Base-by-base conservation (phyloP, 768 basidiomycete genomes). In the Naematelia aurantialba region DNA sequence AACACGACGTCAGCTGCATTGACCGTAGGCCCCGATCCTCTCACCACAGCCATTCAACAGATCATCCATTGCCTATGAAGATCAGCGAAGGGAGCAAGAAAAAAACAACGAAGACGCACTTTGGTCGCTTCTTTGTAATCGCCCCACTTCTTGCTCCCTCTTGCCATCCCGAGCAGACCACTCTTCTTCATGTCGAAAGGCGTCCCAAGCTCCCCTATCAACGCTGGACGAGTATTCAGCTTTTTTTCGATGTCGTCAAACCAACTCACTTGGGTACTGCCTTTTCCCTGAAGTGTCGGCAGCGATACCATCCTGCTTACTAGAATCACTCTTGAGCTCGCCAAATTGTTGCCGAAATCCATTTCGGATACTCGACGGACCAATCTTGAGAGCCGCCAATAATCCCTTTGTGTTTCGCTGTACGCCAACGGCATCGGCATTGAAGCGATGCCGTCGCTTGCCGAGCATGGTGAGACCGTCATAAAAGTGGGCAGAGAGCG, bases 381-480 rank as follows among this genome's bases (percentile, higher is more conserved):
- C 96, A 42, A 96, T 79, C 69, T 85, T 88, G 55, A 90, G 83
- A 0, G 89, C 89, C 31, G 85, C 82, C 3, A 89, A 62, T 1
- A 84, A 80, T 11, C 81, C 80, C 71, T 94, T 73, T 22, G 67
- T 39, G 0, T 91, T 91, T 27, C 94, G 80, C 44, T 98, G 78
- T 8, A 98, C 73, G 1, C 94, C 94, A 0, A 99, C 79, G 88
- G 75, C 67, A 49, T 76, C 75, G 87, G 44, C 92, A 67, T 98
- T 97, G 82, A 91, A 88, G 86, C 87, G 87, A 72, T 91, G 87
- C 65, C 78, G 60, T 21, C 69, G 89, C 31, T 89, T 82, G 30
- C 89, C 89, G n/a, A 98, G 81, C 44, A 98, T 83, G 0, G 94
- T 98, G 42, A 97, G 79, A 0, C 93, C 93, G 67, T 98, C 93